Conservation (phyloP, 495 filamentous ascomycete genomes). For the Lasiosphaeriaceae sp. region DNA sequence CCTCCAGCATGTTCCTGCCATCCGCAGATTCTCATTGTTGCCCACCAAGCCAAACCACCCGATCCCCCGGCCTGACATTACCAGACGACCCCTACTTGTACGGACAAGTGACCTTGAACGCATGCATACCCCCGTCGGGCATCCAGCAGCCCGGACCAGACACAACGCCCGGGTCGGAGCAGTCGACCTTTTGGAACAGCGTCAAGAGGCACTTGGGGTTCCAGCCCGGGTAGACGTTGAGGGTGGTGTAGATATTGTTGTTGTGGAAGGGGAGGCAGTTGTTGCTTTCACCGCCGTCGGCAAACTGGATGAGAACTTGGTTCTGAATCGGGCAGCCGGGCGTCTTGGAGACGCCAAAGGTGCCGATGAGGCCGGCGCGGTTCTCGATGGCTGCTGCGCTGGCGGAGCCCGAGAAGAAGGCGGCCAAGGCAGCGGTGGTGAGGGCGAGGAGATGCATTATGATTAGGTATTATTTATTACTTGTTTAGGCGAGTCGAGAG, state of each 20-base stretch:
- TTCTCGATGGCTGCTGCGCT: background rate
- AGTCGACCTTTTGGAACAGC: background rate
- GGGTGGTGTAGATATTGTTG: background rate
- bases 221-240: background rate
- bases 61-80: no score
- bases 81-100: background rate
- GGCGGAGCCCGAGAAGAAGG: background rate
- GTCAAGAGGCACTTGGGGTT: conserved; percentile 4
- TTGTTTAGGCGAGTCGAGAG: no score
- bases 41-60: no score
- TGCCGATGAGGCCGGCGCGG: background rate
- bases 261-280: conserved; percentile 4
- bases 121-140: conserved; percentile 2
- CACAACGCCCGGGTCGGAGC: conserved; percentile 1
- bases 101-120: conserved; percentile 3
- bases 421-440: background rate
- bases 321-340: background rate
- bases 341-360: background rate
- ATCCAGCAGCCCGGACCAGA: conserved; percentile 2
- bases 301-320: background rate
- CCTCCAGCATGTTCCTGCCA: no score
- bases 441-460: background rate
- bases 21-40: no score
- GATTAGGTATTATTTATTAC: background rate
- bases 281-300: background rate